Base-by-base conservation (phyloP, 768 basidiomycete genomes). In the Mycena floridula region DNA sequence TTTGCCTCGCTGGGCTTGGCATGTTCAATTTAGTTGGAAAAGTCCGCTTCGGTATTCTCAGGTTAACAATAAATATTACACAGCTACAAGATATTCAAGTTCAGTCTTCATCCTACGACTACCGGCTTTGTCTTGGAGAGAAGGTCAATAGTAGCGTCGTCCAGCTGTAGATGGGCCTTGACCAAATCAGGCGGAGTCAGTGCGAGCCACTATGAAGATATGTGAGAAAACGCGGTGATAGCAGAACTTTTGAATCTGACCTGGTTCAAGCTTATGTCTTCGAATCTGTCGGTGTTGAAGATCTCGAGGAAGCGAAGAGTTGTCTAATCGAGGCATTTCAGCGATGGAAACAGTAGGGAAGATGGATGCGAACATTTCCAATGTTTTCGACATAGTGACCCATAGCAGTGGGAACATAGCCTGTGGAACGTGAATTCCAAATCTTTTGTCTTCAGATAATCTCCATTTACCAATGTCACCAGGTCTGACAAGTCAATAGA, bases 221-320 rank as follows among this genome's bases (percentile, higher is more conserved):
- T 49, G 24, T 43, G 25, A 42, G 44, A 50, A 11, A 42, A 3
- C 15, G 41, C 25, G 5, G n/a, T 25, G 15, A n/a, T n/a, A n/a
- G n/a, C 9, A 27, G 6, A 26, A 42, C 26, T 49, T 21, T 15
- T 36, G 23, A 23, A 5, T 25, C 48, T 20, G 18, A 39, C 48
- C 48, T 49, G 48, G 39, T 45, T 49, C 25, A 49, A 35, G 41
- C 43, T 44, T 45, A 81, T 64, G 50, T 82, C 80, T 56, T 81
- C 72, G 55, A 72, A 76, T 43, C 63, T 49, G 48, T 68, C 74
- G 23, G 77, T 66, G 51, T 68, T 73, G 57, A 82, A 77, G n/a
- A 85, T 73, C 55, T 85, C 81, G 5, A 85, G 65, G 54, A 75
- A 78, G 48, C 60, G 66, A 28, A 84, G 57, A 3, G 81, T 74